A percentile compares a stretch with the other conserved stretches of the same genome.
phyloP scores from a whole-genome alignment of 129 eudicot genomes.

The Arctium minus region DNA sequence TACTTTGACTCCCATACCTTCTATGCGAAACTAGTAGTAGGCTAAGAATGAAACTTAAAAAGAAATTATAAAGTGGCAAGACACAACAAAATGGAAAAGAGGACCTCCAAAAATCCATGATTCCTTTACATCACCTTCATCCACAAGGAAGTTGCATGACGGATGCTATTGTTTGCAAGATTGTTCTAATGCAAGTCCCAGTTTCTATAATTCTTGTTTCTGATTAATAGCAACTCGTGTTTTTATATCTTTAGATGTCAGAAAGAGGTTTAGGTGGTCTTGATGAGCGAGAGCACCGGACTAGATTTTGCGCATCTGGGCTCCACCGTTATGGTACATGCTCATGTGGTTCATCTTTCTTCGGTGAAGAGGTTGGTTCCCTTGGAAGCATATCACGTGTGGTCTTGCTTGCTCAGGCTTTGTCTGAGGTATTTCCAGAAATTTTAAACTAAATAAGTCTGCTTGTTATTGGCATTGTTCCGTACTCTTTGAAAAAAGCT shows the following conservation, averaged over 20 bases:
- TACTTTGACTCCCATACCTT: neutral
- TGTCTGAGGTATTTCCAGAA: conserved; percentile 63
- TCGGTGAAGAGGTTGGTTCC: conserved; percentile 57
- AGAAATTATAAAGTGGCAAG: neutral
- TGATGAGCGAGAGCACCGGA: conserved; percentile 35
- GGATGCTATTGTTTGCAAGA: neutral
- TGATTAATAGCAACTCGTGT: conserved; percentile 6
- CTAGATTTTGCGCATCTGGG: conserved; percentile 58
- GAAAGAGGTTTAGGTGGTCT: conserved; percentile 48
- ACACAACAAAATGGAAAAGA: neutral
- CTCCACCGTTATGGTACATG: conserved; percentile 70
- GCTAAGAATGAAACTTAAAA: neutral
- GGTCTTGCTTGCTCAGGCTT: conserved; percentile 79
- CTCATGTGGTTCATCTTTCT: conserved; percentile 56
- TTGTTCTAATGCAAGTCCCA: neutral
- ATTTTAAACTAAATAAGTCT: neutral
- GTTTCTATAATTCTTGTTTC: conserved; percentile 5
- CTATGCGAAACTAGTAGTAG: neutral
- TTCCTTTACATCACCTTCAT: neutral
- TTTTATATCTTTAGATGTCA: conserved; percentile 45
- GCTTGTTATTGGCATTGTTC: neutral
- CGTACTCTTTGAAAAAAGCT: neutral
- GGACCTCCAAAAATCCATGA: too few relatives aligned
- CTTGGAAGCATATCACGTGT: conserved; percentile 73
- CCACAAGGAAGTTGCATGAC: neutral